A percentile compares a stretch with the other conserved stretches of the same genome.
Conservation (phyloP, 257 asterid genomes). For the Echites panduratus region DNA sequence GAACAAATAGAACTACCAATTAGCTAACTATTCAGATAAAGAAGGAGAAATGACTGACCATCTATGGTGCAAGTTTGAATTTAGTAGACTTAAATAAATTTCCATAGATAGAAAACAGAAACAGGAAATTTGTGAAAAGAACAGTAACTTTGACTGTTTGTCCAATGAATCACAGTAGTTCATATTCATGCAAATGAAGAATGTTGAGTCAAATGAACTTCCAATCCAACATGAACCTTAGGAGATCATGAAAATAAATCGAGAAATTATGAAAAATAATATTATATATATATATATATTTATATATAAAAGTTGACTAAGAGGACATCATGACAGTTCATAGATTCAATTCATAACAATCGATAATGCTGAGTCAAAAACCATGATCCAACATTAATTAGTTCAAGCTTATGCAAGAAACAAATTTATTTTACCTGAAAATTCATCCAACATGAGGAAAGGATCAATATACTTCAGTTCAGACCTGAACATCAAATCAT, state of each 20-base stretch:
- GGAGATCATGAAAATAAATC: not conserved
- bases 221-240: not conserved
- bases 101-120: not conserved
- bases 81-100: not conserved
- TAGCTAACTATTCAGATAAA: not conserved
- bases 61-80: conserved; percentile 3
- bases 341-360: not conserved
- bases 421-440: conserved; percentile 45
- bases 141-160: not conserved
- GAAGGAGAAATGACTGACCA: not conserved
- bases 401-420: not conserved
- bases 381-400: not conserved
- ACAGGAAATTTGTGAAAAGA: not conserved
- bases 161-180: not conserved
- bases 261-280: no score
- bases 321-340: not conserved
- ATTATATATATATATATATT: no score
- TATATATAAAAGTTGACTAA: not conserved
- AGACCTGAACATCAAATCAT: conserved; percentile 43
- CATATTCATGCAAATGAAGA: not conserved
- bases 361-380: not conserved
- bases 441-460: conserved; percentile 81
- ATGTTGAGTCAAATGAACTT: not conserved
- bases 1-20: not conserved
- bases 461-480: conserved; percentile 83